Conservation (phyloP, 164 flowering plant genomes). For the Akebia trifoliata region DNA sequence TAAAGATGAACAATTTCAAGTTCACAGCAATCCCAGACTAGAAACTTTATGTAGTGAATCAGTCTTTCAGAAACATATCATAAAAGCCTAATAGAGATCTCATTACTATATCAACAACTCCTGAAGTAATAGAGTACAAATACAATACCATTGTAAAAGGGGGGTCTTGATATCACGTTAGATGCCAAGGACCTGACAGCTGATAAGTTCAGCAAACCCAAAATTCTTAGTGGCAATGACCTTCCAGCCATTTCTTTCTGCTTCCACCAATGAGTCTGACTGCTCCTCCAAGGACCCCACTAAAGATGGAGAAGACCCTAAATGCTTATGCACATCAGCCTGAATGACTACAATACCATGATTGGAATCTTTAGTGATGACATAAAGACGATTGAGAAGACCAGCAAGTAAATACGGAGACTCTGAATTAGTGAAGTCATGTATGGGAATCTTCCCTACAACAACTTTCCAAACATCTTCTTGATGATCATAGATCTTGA, state of each 20-base stretch:
- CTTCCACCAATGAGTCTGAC: conserved; percentile 14
- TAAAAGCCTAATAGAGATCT: not conserved
- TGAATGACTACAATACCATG: conserved; percentile 40
- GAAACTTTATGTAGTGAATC: not conserved
- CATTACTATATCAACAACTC: not conserved
- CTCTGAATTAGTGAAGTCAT: conserved; percentile 58
- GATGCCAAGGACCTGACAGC: conserved; percentile 54
- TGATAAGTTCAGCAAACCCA: conserved; percentile 51
- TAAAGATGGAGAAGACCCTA: conserved; percentile 19
- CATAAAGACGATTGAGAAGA: conserved; percentile 74
- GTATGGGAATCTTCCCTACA: conserved; percentile 57
- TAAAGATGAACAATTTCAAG: not conserved
- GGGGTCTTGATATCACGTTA: conserved; percentile 18
- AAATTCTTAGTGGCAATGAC: conserved; percentile 37
- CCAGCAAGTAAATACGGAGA: conserved; percentile 83
- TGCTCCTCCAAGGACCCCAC: conserved; percentile 15
- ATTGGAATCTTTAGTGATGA: conserved; percentile 62
- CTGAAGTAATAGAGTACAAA: not conserved
- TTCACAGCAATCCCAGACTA: no score
- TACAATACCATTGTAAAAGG: no score
- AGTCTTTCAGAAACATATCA: not conserved
- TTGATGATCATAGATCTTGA: conserved; percentile 66
- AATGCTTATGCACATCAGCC: conserved; percentile 33
- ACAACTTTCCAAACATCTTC: conserved; percentile 85
- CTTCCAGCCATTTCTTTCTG: conserved; percentile 36